Conservation (phyloP, 2,329 filamentous ascomycete genomes). For the Claviceps humidiphila region DNA sequence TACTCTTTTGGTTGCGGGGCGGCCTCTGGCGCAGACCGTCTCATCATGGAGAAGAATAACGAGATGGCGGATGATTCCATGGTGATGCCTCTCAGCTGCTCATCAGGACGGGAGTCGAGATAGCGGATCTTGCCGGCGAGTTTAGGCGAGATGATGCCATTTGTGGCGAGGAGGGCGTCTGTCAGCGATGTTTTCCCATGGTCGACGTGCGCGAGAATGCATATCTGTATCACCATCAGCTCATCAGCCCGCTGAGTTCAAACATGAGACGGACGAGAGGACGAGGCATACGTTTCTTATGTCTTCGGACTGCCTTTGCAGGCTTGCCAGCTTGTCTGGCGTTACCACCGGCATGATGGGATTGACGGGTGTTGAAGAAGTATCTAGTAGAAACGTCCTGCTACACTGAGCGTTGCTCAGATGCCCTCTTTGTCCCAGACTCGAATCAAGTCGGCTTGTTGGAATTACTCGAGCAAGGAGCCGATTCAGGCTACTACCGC, state of each 20-base stretch:
- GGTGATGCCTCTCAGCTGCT: conserved; percentile 93
- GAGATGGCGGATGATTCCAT: conserved; percentile 99
- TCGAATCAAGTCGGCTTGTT: background rate
- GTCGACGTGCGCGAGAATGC: conserved; percentile 91
- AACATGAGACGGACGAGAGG: background rate
- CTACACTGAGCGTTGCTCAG: background rate
- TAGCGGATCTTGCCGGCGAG: conserved; percentile 96
- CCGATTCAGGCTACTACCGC: background rate
- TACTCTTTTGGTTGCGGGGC: conserved; percentile 71
- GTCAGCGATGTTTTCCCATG: conserved; percentile 97
- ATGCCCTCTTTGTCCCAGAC: background rate
- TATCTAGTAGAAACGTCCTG: background rate
- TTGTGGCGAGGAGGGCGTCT: conserved; percentile 90
- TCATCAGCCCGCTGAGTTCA: background rate
- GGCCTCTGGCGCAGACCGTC: conserved; percentile 55
- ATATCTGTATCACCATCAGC: conserved; percentile 46
- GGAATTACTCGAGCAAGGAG: background rate
- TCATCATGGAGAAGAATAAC: conserved; percentile 83
- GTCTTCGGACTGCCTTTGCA: conserved; percentile 78
- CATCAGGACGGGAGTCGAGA: conserved; percentile 88
- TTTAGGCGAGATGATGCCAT: conserved; percentile 98
- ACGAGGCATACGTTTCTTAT: conserved; percentile 67
- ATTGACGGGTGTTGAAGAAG: background rate
- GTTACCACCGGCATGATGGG: conserved; percentile 77
- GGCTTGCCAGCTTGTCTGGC: conserved; percentile 76